Percentiles rank a stretch among this genome's conserved stretches.
Conservation (phyloP, 2,329 filamentous ascomycete genomes). For the Pleomassaria siparia region DNA sequence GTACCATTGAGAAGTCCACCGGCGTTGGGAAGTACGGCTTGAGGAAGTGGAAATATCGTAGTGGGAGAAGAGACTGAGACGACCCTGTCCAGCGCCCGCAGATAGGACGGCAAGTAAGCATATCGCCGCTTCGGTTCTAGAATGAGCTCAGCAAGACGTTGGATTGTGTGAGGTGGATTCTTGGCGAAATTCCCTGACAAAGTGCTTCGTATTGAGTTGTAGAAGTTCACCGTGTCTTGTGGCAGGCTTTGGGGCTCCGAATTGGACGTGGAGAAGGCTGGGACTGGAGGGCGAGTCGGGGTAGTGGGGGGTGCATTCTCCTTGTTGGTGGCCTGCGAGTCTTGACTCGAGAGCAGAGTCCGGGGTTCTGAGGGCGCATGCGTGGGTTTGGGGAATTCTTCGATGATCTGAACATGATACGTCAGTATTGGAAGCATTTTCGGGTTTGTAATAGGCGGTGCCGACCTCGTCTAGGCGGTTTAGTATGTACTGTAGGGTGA, state of each 20-base stretch:
- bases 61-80: constrained; percentile 84
- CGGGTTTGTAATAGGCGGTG: constrained; percentile 2
- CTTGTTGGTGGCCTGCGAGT: constrained; percentile 64
- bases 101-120: constrained; percentile 76
- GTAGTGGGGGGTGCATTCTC: constrained; percentile 62
- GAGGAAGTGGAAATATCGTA: constrained; percentile 79
- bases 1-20: constrained; percentile 62
- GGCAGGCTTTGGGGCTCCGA: constrained; percentile 30
- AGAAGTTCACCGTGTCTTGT: constrained; percentile 34
- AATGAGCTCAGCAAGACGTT: constrained; percentile 86
- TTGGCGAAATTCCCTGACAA: constrained; percentile 67
- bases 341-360: constrained; percentile 33
- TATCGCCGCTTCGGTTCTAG: constrained; percentile 78
- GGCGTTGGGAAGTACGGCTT: constrained; percentile 55
- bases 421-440: constrained; percentile 3
- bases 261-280: constrained; percentile 51
- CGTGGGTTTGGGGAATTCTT: constrained; percentile 73
- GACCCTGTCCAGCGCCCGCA: constrained; percentile 87
- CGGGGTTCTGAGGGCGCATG: constrained; percentile 23
- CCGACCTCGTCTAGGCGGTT: constrained; percentile 67
- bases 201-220: constrained; percentile 47
- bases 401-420: constrained; percentile 62
- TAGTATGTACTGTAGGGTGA: constrained; percentile 65
- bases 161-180: constrained; percentile 87
- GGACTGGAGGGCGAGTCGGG: constrained; percentile 44